Evolutionary conservation across 129 eudicot species (phyloP).

Genomic region (Ambrosia artemisiifolia): DNA sequence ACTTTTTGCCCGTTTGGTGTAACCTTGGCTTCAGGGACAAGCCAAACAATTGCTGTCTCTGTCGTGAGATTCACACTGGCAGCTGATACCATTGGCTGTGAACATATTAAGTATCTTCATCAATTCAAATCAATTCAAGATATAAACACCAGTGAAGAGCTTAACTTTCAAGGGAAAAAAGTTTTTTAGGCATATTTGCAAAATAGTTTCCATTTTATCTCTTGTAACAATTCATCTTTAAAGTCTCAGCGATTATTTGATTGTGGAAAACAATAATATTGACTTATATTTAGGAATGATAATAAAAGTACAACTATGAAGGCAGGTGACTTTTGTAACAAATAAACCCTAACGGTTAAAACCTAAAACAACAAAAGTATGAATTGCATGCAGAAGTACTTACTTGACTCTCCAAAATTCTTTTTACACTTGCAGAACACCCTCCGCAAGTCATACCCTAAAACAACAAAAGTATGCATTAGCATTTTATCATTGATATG

Average conservation of each 20-base stretch:
- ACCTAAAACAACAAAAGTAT: background rate
- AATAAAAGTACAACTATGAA: background rate
- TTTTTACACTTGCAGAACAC: slow-evolving; percentile 92
- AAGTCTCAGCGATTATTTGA: background rate
- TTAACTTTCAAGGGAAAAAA: background rate
- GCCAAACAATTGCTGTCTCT: slow-evolving; percentile 97
- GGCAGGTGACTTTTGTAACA: background rate
- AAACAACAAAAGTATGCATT: too few species aligned
- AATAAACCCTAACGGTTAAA: background rate
- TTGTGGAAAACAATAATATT: background rate
- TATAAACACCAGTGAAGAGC: background rate
- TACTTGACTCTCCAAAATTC: slow-evolving; percentile 88
- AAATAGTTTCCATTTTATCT: background rate
- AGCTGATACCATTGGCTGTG: slow-evolving; percentile 90
- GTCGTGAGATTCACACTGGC: slow-evolving; percentile 95
- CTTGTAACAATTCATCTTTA: slow-evolving; percentile 1
- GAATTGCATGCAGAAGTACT: slow-evolving; percentile 25
- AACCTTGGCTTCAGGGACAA: slow-evolving; percentile 78
- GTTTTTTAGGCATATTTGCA: background rate
- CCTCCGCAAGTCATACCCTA: slow-evolving; percentile 99
- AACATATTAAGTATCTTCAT: slow-evolving; percentile 16
- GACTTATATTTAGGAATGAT: background rate
- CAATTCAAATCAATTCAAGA: slow-evolving; percentile 12
- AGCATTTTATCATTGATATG: background rate
- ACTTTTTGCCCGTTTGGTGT: slow-evolving; percentile 74